phyloP scores from a whole-genome alignment of 2,329 filamentous ascomycete genomes.

The Acarospora socialis region DNA sequence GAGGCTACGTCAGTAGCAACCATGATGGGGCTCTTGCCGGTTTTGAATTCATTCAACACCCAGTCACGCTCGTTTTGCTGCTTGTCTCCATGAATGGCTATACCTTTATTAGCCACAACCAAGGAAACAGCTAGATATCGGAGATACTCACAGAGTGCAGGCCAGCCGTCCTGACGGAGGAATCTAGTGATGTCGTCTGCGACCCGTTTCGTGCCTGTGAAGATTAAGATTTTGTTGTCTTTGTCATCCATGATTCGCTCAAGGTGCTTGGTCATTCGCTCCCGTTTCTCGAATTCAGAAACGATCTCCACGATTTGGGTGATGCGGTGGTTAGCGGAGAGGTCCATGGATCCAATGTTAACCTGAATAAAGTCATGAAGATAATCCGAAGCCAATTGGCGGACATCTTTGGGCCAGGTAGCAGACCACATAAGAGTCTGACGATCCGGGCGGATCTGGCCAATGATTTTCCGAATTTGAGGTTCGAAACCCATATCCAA shows the following conservation, averaged over 20 bases:
- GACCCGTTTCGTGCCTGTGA: slow-evolving; percentile 75
- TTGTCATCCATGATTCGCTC: slow-evolving; percentile 98
- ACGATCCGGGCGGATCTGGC: slow-evolving; percentile 93
- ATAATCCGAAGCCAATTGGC: slow-evolving; percentile 80
- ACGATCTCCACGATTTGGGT: slow-evolving; percentile 96
- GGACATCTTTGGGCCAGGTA: slow-evolving; percentile 98
- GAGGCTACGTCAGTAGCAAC: slow-evolving; percentile 99
- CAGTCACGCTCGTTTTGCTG: slow-evolving; percentile 99
- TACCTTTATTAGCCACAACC: slow-evolving; percentile 23
- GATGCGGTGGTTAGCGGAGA: slow-evolving; percentile 94
- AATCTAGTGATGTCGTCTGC: slow-evolving; percentile 96
- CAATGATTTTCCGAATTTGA: slow-evolving; percentile 96
- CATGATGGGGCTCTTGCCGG: slow-evolving; percentile 98
- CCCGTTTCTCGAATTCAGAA: slow-evolving; percentile 92
- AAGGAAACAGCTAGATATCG: slow-evolving; percentile 22
- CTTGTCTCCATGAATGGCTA: slow-evolving; percentile 97
- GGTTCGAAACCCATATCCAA: slow-evolving; percentile 99
- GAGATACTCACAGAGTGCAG: slow-evolving; percentile 65
- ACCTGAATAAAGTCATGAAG: slow-evolving; percentile 95
- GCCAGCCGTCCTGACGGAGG: slow-evolving; percentile 95
- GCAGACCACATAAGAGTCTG: slow-evolving; percentile 99
- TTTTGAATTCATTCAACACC: slow-evolving; percentile 99
- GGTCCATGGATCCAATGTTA: slow-evolving; percentile 92
- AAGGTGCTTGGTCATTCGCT: slow-evolving; percentile 91
- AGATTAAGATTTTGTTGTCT: slow-evolving; percentile 88